phyloP scores from a whole-genome alignment of 2,329 filamentous ascomycete genomes.

The Teratosphaeria viscida region DNA sequence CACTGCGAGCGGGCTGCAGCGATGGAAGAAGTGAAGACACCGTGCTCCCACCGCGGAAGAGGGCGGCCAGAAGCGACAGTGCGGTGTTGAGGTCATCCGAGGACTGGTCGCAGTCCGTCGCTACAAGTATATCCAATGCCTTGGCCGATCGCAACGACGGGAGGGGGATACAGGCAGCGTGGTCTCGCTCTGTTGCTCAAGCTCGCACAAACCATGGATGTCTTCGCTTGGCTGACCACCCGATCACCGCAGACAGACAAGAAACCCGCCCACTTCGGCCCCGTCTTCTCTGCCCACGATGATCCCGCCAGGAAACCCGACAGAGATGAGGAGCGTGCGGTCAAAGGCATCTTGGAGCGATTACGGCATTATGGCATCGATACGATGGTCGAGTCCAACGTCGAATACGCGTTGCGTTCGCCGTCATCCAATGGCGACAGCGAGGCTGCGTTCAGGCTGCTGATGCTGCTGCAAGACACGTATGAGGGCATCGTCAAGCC shows the following conservation, averaged over 20 bases:
- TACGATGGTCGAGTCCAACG: conserved; percentile 51
- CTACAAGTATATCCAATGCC: not conserved
- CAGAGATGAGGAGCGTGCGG: conserved; percentile 47
- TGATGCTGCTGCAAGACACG: conserved; percentile 70
- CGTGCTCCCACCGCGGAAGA: not conserved
- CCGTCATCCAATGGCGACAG: conserved; percentile 58
- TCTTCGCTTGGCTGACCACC: conserved; percentile 2
- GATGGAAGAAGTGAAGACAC: not conserved
- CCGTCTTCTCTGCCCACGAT: conserved; percentile 50
- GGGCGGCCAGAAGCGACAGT: not conserved
- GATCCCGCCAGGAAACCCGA: conserved; percentile 42
- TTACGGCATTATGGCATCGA: conserved; percentile 45
- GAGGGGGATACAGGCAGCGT: no score
- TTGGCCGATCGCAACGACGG: not conserved
- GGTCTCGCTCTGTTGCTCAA: not conserved
- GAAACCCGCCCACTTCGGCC: conserved; percentile 51
- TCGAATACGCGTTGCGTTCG: conserved; percentile 50
- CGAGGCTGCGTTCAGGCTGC: conserved; percentile 64
- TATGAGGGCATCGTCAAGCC: conserved; percentile 66
- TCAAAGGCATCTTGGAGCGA: conserved; percentile 44
- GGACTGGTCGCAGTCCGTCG: not conserved
- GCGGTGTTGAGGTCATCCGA: not conserved
- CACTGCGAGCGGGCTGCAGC: not conserved
- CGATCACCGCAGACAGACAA: conserved; percentile 28
- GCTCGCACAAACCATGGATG: not conserved